phyloP scores from a whole-genome alignment of 2,329 filamentous ascomycete genomes.

The Chaetomiaceae sp. region DNA sequence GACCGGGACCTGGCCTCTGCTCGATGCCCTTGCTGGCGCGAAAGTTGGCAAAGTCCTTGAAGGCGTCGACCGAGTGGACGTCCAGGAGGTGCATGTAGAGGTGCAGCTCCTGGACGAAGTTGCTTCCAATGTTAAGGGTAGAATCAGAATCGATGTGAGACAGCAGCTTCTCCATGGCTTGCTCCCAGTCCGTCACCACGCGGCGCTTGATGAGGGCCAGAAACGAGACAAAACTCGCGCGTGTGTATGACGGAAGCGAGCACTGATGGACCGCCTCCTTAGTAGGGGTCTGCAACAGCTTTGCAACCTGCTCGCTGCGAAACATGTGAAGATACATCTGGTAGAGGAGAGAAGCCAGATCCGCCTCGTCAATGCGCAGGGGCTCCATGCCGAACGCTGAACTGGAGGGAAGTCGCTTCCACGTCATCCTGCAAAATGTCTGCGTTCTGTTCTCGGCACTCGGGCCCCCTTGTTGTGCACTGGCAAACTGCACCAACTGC shows the following conservation, averaged over 20 bases:
- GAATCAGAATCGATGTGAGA: not conserved
- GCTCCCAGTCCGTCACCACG: constrained; percentile 1
- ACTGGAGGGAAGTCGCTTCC: not conserved
- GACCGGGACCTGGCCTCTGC: not conserved
- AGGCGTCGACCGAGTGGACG: not conserved
- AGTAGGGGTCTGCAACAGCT: not conserved
- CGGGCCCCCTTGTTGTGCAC: not conserved
- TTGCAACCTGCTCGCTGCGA: not conserved
- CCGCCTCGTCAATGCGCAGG: not conserved
- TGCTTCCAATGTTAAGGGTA: not conserved
- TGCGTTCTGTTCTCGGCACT: not conserved
- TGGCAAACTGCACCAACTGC: not conserved
- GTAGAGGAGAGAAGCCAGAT: not conserved
- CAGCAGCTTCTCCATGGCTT: not conserved
- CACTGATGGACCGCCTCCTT: too few species aligned
- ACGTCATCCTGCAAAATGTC: not conserved
- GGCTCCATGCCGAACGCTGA: not conserved
- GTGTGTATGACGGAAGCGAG: not conserved
- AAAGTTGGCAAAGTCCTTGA: not conserved
- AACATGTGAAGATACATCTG: not conserved
- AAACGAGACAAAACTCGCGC: not conserved
- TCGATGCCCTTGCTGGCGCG: not conserved
- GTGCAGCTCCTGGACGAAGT: constrained; percentile 1
- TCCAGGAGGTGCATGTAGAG: constrained; percentile 9
- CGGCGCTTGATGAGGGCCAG: constrained; percentile 1